phyloP scores from a whole-genome alignment of 2,329 filamentous ascomycete genomes.

The Apiospora marii region DNA sequence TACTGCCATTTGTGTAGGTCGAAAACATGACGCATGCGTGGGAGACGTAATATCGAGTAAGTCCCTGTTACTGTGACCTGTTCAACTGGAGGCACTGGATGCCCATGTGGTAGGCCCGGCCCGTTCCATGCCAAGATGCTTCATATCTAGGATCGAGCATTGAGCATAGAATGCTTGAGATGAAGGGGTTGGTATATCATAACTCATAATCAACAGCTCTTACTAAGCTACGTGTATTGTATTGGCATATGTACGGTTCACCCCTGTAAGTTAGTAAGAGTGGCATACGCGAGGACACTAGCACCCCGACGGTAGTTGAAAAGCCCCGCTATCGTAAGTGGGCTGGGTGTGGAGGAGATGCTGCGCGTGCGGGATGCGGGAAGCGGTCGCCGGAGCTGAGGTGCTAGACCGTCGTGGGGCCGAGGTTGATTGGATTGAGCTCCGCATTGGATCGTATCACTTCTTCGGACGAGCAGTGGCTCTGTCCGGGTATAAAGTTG shows the following conservation, averaged over 20 bases:
- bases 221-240: too few relatives aligned
- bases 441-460: conserved; percentile 7
- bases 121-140: background rate
- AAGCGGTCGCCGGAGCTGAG: background rate
- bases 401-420: background rate
- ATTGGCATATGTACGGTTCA: too few relatives aligned
- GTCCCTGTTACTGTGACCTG: background rate
- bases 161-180: background rate
- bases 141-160: background rate
- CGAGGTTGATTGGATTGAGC: background rate
- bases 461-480: background rate
- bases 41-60: background rate
- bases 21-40: background rate
- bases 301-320: background rate
- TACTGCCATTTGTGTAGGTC: too few relatives aligned
- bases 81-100: background rate
- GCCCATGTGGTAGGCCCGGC: background rate
- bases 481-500: background rate
- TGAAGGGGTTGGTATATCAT: background rate
- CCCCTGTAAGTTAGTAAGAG: background rate
- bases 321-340: background rate
- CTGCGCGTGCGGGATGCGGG: background rate
- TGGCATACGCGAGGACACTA: background rate
- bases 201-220: background rate
- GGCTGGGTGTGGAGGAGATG: background rate